Conservation (phyloP, 1,139 yeast species). For the Hansenula sp. region DNA sequence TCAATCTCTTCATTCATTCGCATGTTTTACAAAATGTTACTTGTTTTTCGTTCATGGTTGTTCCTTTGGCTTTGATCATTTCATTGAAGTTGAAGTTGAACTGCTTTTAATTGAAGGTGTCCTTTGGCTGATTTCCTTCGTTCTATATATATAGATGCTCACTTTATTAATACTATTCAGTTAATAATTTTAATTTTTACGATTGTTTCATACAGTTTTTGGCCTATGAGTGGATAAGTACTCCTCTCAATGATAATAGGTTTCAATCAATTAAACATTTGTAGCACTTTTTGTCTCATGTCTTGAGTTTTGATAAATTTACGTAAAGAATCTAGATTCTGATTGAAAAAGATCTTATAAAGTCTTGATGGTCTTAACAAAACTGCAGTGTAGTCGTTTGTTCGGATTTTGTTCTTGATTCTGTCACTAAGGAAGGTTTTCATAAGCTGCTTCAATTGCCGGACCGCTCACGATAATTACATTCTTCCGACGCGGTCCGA, state of each 20-base stretch:
- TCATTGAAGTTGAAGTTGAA: background rate
- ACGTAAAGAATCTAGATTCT: too few species aligned
- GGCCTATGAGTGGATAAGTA: background rate
- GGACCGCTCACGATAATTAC: too few species aligned
- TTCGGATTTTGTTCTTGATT: too few species aligned
- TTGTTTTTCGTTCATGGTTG: background rate
- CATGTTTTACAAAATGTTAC: background rate
- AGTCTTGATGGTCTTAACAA: too few species aligned
- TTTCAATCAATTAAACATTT: background rate
- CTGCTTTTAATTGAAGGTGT: background rate
- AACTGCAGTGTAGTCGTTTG: too few species aligned
- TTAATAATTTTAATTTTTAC: background rate
- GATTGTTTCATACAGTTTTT: background rate
- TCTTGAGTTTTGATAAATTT: too few species aligned
- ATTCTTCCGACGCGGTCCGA: too few species aligned
- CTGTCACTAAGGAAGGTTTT: too few species aligned
- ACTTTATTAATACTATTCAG: background rate
- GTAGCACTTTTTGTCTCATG: background rate
- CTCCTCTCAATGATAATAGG: background rate
- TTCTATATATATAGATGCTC: background rate
- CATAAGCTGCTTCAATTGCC: too few species aligned
- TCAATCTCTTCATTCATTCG: background rate
- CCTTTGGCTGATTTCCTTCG: background rate
- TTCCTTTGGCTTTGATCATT: background rate
- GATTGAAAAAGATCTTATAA: too few species aligned